Evolutionary conservation across 2,329 filamentous ascomycete genomes (phyloP).

Genomic region (Fusarium dlaminii): DNA sequence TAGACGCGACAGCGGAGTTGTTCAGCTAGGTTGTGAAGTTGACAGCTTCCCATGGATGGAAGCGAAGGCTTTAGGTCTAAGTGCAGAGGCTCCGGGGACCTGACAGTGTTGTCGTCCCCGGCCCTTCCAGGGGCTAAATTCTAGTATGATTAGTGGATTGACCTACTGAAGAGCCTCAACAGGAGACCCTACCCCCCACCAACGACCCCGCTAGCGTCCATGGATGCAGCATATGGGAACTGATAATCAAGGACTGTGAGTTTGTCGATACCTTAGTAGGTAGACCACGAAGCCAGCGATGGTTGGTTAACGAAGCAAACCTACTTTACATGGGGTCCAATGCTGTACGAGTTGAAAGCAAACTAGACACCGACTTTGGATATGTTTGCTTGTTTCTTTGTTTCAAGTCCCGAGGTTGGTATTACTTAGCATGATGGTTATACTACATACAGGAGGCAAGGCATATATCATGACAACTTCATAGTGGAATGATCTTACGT

Average conservation of each 20-base stretch:
- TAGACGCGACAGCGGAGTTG: slow-evolving; percentile 1
- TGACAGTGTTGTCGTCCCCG: background rate
- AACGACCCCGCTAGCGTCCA: background rate
- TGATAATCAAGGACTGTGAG: background rate
- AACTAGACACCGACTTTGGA: background rate
- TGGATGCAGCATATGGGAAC: slow-evolving; percentile 2
- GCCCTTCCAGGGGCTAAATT: slow-evolving; percentile 1
- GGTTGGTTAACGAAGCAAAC: background rate
- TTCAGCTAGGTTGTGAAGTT: background rate
- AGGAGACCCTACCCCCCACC: slow-evolving; percentile 7
- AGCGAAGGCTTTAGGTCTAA: background rate
- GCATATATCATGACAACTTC: background rate
- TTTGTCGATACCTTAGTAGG: background rate
- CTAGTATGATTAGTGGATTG: slow-evolving; percentile 18
- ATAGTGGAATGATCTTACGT: background rate
- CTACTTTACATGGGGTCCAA: background rate
- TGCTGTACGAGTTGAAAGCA: background rate
- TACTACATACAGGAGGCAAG: no score
- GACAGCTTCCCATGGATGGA: background rate
- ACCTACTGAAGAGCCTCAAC: slow-evolving; percentile 31
- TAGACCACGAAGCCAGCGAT: background rate
- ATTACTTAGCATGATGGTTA: background rate
- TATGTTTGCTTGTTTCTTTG: background rate
- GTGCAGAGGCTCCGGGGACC: background rate
- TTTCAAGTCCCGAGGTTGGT: background rate